Evolutionary conservation across 192 early-diverging fungal species (phyloP).

Genomic region (Spizellomyces sp.): DNA sequence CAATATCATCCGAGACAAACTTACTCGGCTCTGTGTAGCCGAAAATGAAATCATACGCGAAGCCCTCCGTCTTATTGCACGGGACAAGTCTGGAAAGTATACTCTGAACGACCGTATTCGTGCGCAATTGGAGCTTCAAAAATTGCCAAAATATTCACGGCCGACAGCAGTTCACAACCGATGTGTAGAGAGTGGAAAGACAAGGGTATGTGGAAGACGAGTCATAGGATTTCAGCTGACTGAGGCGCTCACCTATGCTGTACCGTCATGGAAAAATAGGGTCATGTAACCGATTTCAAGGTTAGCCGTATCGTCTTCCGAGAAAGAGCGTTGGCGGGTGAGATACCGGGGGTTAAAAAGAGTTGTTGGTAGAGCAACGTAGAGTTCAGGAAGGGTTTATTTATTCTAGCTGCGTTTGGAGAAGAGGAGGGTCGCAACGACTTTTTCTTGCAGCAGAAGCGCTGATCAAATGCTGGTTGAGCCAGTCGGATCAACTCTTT

Average conservation of each 20-base stretch:
- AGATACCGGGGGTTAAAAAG: slow-evolving; percentile 55
- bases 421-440: no score
- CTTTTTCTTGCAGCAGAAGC: no score
- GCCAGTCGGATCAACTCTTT: no score
- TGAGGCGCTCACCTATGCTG: background rate
- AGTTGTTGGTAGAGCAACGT: slow-evolving; percentile 36
- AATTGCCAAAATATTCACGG: slow-evolving; percentile 46
- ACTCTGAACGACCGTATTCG: slow-evolving; percentile 38
- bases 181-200: slow-evolving; percentile 49
- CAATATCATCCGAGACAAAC: slow-evolving; percentile 35
- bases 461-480: no score
- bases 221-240: background rate
- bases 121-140: slow-evolving; percentile 52
- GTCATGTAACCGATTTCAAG: slow-evolving; percentile 46
- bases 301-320: slow-evolving; percentile 52
- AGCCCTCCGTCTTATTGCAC: slow-evolving; percentile 48
- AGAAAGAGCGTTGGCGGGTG: slow-evolving; percentile 48
- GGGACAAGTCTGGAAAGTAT: slow-evolving; percentile 25
- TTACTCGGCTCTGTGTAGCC: slow-evolving; percentile 42
- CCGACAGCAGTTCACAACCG: slow-evolving; percentile 42
- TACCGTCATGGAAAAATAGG: slow-evolving; percentile 9
- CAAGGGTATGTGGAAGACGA: slow-evolving; percentile 35
- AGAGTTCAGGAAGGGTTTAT: no score
- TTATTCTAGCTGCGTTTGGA: no score
- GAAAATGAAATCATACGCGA: slow-evolving; percentile 41